Evolutionary conservation across 371 early-diverging fungal species (phyloP).

Genomic region (Gilbertella persicaria): DNA sequence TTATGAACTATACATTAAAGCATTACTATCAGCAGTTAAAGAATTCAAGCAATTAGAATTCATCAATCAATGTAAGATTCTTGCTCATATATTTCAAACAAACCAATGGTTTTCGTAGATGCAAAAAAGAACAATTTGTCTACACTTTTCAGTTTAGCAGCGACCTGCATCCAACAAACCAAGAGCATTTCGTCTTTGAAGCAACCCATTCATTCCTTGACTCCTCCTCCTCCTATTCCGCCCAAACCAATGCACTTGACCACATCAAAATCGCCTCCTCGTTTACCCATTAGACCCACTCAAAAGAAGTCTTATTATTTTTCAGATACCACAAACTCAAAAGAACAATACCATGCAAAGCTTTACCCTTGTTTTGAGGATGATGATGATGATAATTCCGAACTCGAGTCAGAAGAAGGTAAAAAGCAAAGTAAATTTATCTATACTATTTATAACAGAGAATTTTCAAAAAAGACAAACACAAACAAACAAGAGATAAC

Average conservation of each 20-base stretch:
- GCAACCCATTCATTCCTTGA: neutral
- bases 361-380: neutral
- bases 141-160: conserved; percentile 31
- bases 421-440: neutral
- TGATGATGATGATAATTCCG: neutral
- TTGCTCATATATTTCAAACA: neutral
- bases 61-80: conserved; percentile 38
- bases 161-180: conserved; percentile 34
- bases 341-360: neutral
- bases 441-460: neutral
- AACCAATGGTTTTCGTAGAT: neutral
- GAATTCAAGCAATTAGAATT: conserved; percentile 44
- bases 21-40: conserved; percentile 26
- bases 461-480: neutral
- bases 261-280: conserved; percentile 26
- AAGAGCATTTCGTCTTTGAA: conserved; percentile 22
- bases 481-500: neutral
- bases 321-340: neutral
- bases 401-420: neutral
- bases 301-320: neutral
- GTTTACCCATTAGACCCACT: conserved; percentile 32
- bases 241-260: conserved; percentile 29
- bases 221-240: conserved; percentile 30
- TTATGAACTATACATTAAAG: conserved; percentile 36
- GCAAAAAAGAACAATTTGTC: conserved; percentile 19